phyloP scores from a whole-genome alignment of 352 stramenopile genomes.

The Detonula confervacea region DNA sequence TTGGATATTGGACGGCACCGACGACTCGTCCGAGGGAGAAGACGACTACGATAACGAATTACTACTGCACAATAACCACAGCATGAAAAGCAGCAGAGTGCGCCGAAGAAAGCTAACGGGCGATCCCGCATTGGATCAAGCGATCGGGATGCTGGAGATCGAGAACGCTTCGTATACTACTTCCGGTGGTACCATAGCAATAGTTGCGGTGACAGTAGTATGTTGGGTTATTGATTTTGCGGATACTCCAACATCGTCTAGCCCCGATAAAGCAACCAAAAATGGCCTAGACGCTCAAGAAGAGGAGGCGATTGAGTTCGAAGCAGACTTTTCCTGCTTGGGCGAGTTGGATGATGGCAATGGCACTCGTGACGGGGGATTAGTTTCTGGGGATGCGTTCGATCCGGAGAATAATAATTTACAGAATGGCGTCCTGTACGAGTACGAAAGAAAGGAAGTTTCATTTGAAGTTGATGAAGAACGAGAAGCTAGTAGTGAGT shows the following conservation, averaged over 20 bases:
- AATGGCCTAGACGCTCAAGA: slow-evolving; percentile 4
- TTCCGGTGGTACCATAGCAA: background rate
- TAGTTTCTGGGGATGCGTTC: slow-evolving; percentile 2
- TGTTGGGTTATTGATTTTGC: background rate
- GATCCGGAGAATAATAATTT: slow-evolving; percentile 24
- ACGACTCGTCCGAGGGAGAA: slow-evolving; percentile 6
- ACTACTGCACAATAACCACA: too few species aligned
- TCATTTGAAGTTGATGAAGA: background rate
- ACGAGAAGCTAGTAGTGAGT: background rate
- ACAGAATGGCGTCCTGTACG: slow-evolving; percentile 31
- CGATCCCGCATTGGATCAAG: slow-evolving; percentile 46
- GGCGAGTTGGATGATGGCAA: slow-evolving; percentile 7
- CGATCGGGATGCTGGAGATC: slow-evolving; percentile 55
- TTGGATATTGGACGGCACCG: slow-evolving; percentile 54
- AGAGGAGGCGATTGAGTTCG: slow-evolving; percentile 42
- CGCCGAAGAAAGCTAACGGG: slow-evolving; percentile 30
- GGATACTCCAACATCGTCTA: slow-evolving; percentile 1
- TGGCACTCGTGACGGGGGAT: background rate
- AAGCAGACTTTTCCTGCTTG: slow-evolving; percentile 46
- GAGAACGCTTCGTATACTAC: slow-evolving; percentile 42
- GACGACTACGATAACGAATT: slow-evolving; percentile 1
- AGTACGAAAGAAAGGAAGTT: slow-evolving; percentile 30
- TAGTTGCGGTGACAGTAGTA: slow-evolving; percentile 8
- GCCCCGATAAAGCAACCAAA: background rate
- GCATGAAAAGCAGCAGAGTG: background rate